These are phyloP conservation scores for Magnolia sinica DNA, from an alignment of 164 flowering plant species.

Conservation along the genomic window DNA sequence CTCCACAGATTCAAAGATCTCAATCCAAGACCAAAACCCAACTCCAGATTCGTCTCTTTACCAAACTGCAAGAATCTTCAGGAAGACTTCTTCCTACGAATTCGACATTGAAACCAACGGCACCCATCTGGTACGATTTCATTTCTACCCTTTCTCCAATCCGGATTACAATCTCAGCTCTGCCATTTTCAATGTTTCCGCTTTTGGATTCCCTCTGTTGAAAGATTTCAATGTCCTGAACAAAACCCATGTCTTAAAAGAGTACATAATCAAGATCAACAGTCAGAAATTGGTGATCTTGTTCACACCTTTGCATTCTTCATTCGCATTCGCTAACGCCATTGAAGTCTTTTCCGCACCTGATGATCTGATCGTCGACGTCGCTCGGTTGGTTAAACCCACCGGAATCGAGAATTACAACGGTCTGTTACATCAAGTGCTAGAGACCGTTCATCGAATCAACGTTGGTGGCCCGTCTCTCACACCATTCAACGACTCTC, in stretches of 20 bases:
- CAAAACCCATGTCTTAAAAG: slow-evolving; percentile 5
- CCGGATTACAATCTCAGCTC: slow-evolving; percentile 7
- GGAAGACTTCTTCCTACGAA: slow-evolving; percentile 1
- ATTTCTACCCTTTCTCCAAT: slow-evolving; percentile 11
- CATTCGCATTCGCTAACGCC: slow-evolving; percentile 67
- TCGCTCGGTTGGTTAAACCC: slow-evolving; percentile 25
- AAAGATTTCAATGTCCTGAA: not conserved
- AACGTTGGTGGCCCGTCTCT: slow-evolving; percentile 79
- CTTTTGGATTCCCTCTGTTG: slow-evolving; percentile 9
- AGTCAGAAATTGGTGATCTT: slow-evolving; percentile 36
- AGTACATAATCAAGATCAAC: slow-evolving; percentile 2
- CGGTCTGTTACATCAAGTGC: slow-evolving; percentile 41
- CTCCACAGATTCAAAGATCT: not conserved
- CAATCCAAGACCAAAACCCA: not conserved
- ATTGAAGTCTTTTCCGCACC: slow-evolving; percentile 79
- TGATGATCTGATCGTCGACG: slow-evolving; percentile 44
- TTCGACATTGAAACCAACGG: slow-evolving; percentile 9
- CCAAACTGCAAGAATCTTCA: slow-evolving; percentile 12
- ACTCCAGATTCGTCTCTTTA: slow-evolving; percentile 8
- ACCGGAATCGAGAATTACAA: slow-evolving; percentile 11
- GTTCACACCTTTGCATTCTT: slow-evolving; percentile 46
- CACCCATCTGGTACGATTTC: slow-evolving; percentile 12
- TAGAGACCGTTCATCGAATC: slow-evolving; percentile 61
- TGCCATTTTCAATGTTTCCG: slow-evolving; percentile 11
- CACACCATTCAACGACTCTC: slow-evolving; percentile 52